phyloP scores from a whole-genome alignment of 352 stramenopile species.

The Pythium dissotocum region DNA sequence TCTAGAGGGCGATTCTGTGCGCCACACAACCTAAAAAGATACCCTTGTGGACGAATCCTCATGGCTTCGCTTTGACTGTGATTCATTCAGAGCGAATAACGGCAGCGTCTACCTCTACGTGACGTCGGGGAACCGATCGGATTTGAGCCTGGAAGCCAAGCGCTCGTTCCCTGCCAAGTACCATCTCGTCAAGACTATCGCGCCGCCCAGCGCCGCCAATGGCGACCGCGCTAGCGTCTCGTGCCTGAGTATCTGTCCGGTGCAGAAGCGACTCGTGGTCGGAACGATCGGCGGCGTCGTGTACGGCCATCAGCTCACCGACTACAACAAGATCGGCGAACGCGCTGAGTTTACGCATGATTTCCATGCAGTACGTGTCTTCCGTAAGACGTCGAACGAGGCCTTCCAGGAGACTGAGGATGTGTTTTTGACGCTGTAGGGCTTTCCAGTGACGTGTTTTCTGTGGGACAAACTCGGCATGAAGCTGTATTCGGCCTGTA shows the following conservation, averaged over 20 bases:
- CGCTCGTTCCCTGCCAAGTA: conserved; percentile 55
- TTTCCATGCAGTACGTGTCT: conserved; percentile 57
- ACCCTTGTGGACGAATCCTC: neutral
- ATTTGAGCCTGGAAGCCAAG: conserved; percentile 33
- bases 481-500: conserved; percentile 82
- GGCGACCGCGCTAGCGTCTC: conserved; percentile 69
- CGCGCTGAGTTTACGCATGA: conserved; percentile 88
- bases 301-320: conserved; percentile 76
- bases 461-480: conserved; percentile 72
- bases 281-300: conserved; percentile 78
- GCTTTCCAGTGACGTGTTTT: conserved; percentile 80
- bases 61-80: neutral
- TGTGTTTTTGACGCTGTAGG: conserved; percentile 26
- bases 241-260: conserved; percentile 77
- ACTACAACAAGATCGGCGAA: conserved; percentile 88
- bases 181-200: conserved; percentile 88
- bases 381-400: neutral
- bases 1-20: neutral
- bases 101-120: conserved; percentile 84
- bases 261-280: conserved; percentile 80
- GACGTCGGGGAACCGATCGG: conserved; percentile 43
- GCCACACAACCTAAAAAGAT: neutral
- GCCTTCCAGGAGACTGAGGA: neutral
- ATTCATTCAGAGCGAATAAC: conserved; percentile 57
- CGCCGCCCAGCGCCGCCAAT: conserved; percentile 49